Evolutionary conservation across 2,329 filamentous ascomycete genomes (phyloP), one percentile per base, ranked within the genome.

Genomic region (Bimuria novae-zelandiae): DNA sequence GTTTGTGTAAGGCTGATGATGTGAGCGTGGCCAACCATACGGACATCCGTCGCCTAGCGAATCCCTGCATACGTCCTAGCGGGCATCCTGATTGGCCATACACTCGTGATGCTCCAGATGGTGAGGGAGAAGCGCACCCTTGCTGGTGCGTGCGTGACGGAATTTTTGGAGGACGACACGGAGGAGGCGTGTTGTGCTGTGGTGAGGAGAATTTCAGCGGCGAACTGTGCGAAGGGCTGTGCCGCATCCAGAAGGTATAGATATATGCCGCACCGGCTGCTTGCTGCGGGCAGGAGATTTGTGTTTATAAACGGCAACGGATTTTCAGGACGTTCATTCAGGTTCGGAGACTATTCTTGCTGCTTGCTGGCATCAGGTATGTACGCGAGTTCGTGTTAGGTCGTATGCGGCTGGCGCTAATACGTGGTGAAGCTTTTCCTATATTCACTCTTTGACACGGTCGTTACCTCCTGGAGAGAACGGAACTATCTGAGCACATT

Each of bases 261-360:
- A 46, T 35, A 46, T 19, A 12, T 25, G 19, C 11, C n/a, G 25
- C 11, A 10, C 12, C 30, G 30, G 30, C 19, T 11, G 29, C 21
- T 22, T 46, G 30, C 43, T 46, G 43, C 43, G 11, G 30, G 43
- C 14, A 47, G 44, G 44, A 47, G 30, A 47, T 47, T 46, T 46
- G 30, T 46, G 30, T 17, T 46, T 46, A 8, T 12, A 27, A 23
- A 17, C 42, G 30, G 22, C 29, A 35, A 19, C 27, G 42, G 23
- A 16, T 44, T 44, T 22, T 5, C 40, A 29, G 25, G 27, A 29
- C 35, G n/a, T 33, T 33, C 30, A 12, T 33, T 30, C 23, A n/a
- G 32, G 37, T 14, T 35, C 30, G 43, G 43, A 36, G 43, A 7
- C 3, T 22, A 12, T 23, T 46, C 19, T 37, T 25, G 21, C 32